Evolutionary conservation across 2,329 filamentous ascomycete species (phyloP), one percentile per base, ranked within the genome.

Genomic region (Allantophomopsis lycopodina): DNA sequence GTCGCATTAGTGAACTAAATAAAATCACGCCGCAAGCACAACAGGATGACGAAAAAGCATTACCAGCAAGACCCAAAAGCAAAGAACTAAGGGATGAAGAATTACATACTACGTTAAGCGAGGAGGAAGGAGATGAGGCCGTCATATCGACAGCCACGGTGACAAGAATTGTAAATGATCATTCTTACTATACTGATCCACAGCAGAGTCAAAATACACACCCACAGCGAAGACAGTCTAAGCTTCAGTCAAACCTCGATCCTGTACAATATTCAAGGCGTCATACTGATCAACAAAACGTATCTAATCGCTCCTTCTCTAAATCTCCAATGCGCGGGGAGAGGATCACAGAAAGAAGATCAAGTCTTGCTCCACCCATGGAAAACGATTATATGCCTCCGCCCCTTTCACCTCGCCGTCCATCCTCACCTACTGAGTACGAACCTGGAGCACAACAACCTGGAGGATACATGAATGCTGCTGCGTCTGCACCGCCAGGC

Each of bases 1-100:
- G 80, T 42, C 80, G 91, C 40, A 94, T 96, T 49, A 79, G 81
- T 36, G 91, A 98, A 57, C 66, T 98, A 32, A 76, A 83, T 50
- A 77, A 80, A 46, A 74, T 91, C 52, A 65, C 77, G 49, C 67
- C 76, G 59, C 56, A 69, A 58, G 53, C 68, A 48, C 23, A 28
- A 28, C 49, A 61, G 45, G 48, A 65, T 46, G 70, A 73, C 39
- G 76, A 75, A 38, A 95, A 94, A 56, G 81, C 82, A 18, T 66
- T 96, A 8, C 89, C 89, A 23, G 76, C 68, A 5, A 64, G 72
- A 15, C 76, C 77, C 0, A 77, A 77, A 48, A 84, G 80, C 54
- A 66, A 75, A 46, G 69, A 71, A 37, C 73, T 69, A 46, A 54
- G 55, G 38, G 55, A 57, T 18, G 49, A 60, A 37, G 49, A 60